A percentile compares a stretch with the other conserved stretches of the same genome.
Conservation (phyloP, 306 rosid species). For the Castanea sativa region DNA sequence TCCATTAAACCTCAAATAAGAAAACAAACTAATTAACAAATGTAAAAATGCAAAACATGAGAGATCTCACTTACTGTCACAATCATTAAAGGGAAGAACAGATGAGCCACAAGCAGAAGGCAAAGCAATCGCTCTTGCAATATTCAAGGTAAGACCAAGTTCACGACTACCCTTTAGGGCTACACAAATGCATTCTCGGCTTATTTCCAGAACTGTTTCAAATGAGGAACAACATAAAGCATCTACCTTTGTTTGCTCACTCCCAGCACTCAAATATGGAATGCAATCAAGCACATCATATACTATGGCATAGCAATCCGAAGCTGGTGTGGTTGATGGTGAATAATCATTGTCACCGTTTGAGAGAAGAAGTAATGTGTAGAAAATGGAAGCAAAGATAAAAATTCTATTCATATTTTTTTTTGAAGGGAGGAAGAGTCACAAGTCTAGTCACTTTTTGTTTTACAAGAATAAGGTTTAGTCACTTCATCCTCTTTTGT, state of each 20-base stretch:
- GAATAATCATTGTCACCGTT: too few species aligned
- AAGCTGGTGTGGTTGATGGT: too few species aligned
- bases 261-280: slow-evolving; percentile 6
- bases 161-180: not conserved
- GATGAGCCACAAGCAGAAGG: slow-evolving; percentile 11
- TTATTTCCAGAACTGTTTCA: not conserved
- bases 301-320: not conserved
- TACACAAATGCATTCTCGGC: slow-evolving; percentile 12
- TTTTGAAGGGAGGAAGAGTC: too few species aligned
- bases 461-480: too few species aligned
- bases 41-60: not conserved
- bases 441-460: too few species aligned
- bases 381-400: too few species aligned
- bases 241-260: not conserved
- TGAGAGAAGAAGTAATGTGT: too few species aligned
- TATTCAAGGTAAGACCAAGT: slow-evolving; percentile 6
- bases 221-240: slow-evolving; percentile 19
- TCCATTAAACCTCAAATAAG: not conserved
- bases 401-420: too few species aligned
- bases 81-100: not conserved
- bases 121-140: slow-evolving; percentile 8
- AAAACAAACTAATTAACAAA: not conserved
- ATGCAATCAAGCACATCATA: slow-evolving; percentile 17
- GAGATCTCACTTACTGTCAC: slow-evolving; percentile 15
- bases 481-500: too few species aligned